Evolutionary conservation across 1,139 yeast species (phyloP).

Genomic region (Magnusiomyces paraingens): DNA sequence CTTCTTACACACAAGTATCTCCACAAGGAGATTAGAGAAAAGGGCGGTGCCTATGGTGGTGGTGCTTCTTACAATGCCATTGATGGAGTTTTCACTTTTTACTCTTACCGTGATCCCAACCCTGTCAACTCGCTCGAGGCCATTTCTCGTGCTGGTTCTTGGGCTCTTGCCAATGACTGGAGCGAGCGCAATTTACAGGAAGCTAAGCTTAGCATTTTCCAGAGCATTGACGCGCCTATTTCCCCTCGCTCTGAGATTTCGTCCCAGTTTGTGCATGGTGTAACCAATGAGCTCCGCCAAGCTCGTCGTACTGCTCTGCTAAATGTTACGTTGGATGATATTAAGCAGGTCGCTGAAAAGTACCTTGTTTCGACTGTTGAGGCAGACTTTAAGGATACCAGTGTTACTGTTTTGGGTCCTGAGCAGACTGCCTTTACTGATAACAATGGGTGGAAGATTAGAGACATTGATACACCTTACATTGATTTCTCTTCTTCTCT

Average conservation of each 20-base stretch:
- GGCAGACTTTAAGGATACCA: conserved; percentile 24
- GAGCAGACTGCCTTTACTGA: conserved; percentile 33
- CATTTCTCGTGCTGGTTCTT: conserved; percentile 50
- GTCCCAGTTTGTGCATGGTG: conserved; percentile 55
- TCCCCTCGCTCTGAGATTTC: conserved; percentile 77
- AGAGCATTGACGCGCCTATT: conserved; percentile 83
- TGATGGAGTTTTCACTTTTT: conserved; percentile 74
- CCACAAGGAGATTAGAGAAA: conserved; percentile 86
- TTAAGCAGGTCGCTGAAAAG: conserved; percentile 54
- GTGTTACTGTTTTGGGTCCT: conserved; percentile 51
- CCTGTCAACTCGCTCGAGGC: conserved; percentile 62
- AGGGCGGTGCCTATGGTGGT: conserved; percentile 98
- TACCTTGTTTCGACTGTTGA: conserved; percentile 40
- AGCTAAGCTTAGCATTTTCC: conserved; percentile 87
- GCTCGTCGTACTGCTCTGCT: conserved; percentile 67
- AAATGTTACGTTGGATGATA: conserved; percentile 56
- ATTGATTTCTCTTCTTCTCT: conserved; percentile 4
- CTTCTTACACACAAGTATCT: conserved; percentile 74
- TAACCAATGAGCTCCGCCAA: conserved; percentile 77
- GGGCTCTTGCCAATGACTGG: conserved; percentile 49
- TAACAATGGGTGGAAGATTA: conserved; percentile 34
- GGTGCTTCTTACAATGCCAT: conserved; percentile 80
- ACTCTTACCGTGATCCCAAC: conserved; percentile 91
- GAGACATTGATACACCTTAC: conserved; percentile 19
- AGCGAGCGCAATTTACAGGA: conserved; percentile 66